Evolutionary conservation across 23 red algal species (phyloP), one percentile per base, ranked within the genome.

Genomic region (Agarophyton chilense): DNA sequence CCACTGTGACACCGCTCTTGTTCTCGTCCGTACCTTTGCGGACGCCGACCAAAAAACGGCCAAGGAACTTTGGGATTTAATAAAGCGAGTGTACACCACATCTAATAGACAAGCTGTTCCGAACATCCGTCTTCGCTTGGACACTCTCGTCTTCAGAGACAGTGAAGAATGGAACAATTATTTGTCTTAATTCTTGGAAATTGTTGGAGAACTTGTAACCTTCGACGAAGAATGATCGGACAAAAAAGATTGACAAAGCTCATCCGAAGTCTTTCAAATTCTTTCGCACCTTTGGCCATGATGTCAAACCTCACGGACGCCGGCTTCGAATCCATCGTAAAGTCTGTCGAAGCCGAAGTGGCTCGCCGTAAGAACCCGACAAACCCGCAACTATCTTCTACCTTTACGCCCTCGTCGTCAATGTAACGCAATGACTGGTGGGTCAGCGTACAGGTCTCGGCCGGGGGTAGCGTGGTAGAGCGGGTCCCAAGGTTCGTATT

Each of bases 31-130:
- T n/a, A n/a, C n/a, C n/a, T n/a, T 87, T 57, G 34, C 9, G 10
- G 82, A 87, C 53, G 65, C 73, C 35, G 62, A 87, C n/a, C 4
- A 58, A 0, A 74, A 75, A 45, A 72, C 82, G n/a, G 65, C 82
- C 26, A 51, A 52, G 25, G 82, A 87, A 4, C 82, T 76, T 24
- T 60, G 82, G 65, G 43, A 72, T n/a, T 3, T 74, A 45, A 31
- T 87, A 18, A 21, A 87, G 24, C 34, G 0, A 6, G 42, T 76
- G 10, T 87, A 73, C 1, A 72, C 65, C n/a, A 72, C 17, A 28
- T 72, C 66, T 8, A 87, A 72, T 56, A 41, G 1, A 9, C 64
- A 87, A 51, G 22, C 52, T 1, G 43, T 72, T 14, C 43, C 50
- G 50, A 74, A 74, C 50, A 68, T 87, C 65, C 40, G 0, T 1